Conservation (phyloP, 1,139 yeast species). For the Pneumocystis sp. region DNA sequence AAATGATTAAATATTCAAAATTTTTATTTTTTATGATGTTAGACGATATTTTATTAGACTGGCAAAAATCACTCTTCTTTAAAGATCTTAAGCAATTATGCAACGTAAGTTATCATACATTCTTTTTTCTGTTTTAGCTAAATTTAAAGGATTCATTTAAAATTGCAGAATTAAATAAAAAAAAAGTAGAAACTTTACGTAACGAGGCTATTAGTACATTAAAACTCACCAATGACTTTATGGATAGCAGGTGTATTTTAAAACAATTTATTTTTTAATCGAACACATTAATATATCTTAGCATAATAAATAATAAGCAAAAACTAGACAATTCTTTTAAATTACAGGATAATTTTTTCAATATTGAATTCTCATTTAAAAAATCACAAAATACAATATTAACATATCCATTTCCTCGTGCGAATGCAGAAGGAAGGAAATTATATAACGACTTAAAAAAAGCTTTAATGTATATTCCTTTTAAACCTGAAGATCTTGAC, state of each 20-base stretch:
- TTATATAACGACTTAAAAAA: neutral
- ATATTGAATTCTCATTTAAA: neutral
- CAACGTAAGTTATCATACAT: neutral
- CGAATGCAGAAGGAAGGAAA: neutral
- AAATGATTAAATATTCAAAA: neutral
- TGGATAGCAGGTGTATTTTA: neutral
- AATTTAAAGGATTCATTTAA: neutral
- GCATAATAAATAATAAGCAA: neutral
- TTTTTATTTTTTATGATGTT: neutral
- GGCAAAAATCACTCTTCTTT: neutral
- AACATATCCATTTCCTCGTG: neutral
- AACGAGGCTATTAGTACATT: neutral
- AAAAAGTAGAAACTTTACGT: neutral
- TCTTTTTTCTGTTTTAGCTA: neutral
- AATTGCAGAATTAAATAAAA: neutral
- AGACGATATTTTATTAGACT: neutral
- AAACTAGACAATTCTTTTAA: neutral
- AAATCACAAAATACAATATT: neutral
- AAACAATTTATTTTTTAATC: neutral
- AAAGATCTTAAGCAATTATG: neutral
- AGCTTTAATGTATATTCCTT: neutral
- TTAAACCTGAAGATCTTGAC: neutral
- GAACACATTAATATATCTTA: neutral
- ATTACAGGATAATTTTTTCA: neutral
- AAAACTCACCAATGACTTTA: neutral